phyloP scores from a whole-genome alignment of 169 alveolate genomes.

The Plasmodium billcollinsi region DNA sequence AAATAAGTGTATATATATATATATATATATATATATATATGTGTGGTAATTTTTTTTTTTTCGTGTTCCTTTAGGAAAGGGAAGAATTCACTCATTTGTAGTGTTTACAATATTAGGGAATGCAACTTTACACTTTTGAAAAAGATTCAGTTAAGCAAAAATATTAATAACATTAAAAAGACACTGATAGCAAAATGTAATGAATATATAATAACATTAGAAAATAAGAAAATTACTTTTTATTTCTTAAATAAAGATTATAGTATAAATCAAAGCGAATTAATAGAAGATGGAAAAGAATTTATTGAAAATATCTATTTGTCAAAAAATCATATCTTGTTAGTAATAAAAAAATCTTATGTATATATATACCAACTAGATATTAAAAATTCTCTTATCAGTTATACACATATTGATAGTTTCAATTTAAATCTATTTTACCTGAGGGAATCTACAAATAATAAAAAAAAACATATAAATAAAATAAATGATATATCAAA shows the following conservation, averaged over 20 bases:
- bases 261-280: slow-evolving; percentile 36
- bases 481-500: too few relatives aligned
- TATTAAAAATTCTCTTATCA: slow-evolving; percentile 9
- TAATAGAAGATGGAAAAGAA: slow-evolving; percentile 26
- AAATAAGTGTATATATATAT: too few relatives aligned
- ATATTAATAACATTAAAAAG: slow-evolving; percentile 40
- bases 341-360: slow-evolving; percentile 34
- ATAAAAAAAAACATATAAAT: too few relatives aligned
- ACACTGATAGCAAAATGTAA: slow-evolving; percentile 44
- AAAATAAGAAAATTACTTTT: slow-evolving; percentile 57
- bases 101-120: slow-evolving; percentile 39
- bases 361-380: slow-evolving; percentile 42
- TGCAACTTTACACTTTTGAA: slow-evolving; percentile 28
- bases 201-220: slow-evolving; percentile 49
- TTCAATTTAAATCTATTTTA: background rate
- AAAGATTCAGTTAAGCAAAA: slow-evolving; percentile 43
- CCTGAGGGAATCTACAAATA: too few relatives aligned
- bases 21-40: too few relatives aligned
- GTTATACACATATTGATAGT: slow-evolving; percentile 34
- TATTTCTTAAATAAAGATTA: slow-evolving; percentile 44
- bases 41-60: background rate
- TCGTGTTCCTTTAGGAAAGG: slow-evolving; percentile 24
- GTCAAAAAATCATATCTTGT: slow-evolving; percentile 30
- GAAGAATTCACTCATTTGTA: slow-evolving; percentile 44
- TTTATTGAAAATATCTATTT: slow-evolving; percentile 37